These are phyloP conservation scores for Carpinus fangiana DNA, from an alignment of 306 rosid species.

Conservation along the genomic window DNA sequence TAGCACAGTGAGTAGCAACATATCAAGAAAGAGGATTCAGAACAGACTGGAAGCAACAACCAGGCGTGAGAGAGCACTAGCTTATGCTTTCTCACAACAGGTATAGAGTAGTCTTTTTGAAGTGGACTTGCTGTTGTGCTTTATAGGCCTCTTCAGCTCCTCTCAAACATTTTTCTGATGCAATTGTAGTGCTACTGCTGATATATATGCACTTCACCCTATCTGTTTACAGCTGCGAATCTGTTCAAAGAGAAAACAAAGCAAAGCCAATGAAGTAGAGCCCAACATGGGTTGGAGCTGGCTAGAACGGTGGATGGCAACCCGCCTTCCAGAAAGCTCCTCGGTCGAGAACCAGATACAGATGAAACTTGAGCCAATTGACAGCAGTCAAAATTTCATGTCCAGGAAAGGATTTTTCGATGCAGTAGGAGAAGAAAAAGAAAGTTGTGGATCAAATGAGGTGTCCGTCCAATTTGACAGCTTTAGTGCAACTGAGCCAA, in stretches of 20 bases:
- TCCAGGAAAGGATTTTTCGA: constrained; percentile 50
- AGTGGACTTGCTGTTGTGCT: too few relatives aligned
- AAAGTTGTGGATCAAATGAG: constrained; percentile 94
- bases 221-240: constrained; percentile 57
- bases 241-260: constrained; percentile 66
- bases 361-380: constrained; percentile 41
- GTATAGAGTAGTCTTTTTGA: constrained; percentile 29
- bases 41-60: constrained; percentile 84
- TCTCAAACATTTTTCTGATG: not conserved
- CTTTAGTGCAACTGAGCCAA: constrained; percentile 40
- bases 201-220: not conserved
- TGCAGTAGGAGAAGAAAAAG: constrained; percentile 67
- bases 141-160: too few relatives aligned
- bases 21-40: constrained; percentile 76
- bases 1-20: constrained; percentile 87
- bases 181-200: not conserved
- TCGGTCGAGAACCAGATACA: constrained; percentile 49
- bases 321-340: constrained; percentile 67
- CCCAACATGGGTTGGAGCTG: constrained; percentile 91
- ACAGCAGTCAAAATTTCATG: constrained; percentile 31
- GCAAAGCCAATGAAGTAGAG: constrained; percentile 45
- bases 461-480: constrained; percentile 57
- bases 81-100: constrained; percentile 98
- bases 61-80: constrained; percentile 90
- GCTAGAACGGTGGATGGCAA: constrained; percentile 99